Evolutionary conservation across 192 early-diverging fungal species (phyloP).

Genomic region (Coemansia sp.): DNA sequence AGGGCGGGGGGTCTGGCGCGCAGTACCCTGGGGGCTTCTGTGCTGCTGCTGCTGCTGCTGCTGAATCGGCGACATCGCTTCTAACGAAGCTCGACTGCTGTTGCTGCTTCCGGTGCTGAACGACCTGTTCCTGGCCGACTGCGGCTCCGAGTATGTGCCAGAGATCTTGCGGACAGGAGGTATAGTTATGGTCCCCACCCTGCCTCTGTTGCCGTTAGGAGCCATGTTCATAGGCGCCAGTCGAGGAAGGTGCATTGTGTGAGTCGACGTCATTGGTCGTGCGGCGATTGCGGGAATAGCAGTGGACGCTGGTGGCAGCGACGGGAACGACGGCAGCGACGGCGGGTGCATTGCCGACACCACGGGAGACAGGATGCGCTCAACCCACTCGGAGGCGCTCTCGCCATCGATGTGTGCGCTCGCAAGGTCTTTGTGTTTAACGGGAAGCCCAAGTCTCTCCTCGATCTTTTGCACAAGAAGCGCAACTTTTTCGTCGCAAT

Average conservation of each 20-base stretch:
- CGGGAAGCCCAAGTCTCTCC: conserved; percentile 29
- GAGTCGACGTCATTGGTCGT: neutral
- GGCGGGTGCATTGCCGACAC: conserved; percentile 9
- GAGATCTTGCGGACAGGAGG: conserved; percentile 1
- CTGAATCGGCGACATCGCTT: neutral
- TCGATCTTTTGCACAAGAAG: conserved; percentile 44
- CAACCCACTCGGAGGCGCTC: conserved; percentile 28
- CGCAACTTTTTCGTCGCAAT: conserved; percentile 41
- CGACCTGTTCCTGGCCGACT: neutral
- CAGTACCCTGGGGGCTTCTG: neutral
- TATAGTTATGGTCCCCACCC: neutral
- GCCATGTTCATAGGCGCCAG: neutral
- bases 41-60: neutral
- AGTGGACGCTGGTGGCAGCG: neutral
- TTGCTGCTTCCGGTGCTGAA: conserved; percentile 12
- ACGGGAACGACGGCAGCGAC: conserved; percentile 3
- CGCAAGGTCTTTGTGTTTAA: neutral
- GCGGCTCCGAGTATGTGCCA: neutral
- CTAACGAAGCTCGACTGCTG: neutral
- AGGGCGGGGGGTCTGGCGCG: neutral
- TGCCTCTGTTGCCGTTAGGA: neutral
- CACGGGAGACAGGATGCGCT: conserved; percentile 29
- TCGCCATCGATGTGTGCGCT: neutral
- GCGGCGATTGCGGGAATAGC: neutral
- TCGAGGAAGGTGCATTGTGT: neutral